Conservation (phyloP, 192 early-diverging fungal genomes). For the Rhizoclosmatium sp. region DNA sequence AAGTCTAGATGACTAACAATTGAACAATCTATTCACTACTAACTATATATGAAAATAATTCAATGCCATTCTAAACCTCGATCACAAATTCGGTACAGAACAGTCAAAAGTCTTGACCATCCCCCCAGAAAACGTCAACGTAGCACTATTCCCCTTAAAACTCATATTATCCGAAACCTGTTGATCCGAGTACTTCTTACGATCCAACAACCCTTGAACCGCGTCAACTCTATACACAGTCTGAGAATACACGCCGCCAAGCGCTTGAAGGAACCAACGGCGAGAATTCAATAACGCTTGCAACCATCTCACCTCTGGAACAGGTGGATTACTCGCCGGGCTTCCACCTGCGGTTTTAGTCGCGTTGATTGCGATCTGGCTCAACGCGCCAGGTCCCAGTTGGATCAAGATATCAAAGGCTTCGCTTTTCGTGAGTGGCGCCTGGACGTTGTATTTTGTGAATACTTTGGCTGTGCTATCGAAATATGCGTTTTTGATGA, state of each 20-base stretch:
- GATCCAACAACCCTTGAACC: neutral
- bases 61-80: no score
- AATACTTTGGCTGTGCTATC: neutral
- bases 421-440: neutral
- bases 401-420: slow-evolving; percentile 32
- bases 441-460: neutral
- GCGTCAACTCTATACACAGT: slow-evolving; percentile 23
- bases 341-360: neutral
- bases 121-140: neutral
- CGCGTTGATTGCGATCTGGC: neutral
- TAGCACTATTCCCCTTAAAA: neutral
- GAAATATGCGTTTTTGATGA: slow-evolving; percentile 1
- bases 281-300: neutral
- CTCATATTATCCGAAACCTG: neutral
- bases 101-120: no score
- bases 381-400: neutral
- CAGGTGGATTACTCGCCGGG: slow-evolving; percentile 1
- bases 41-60: no score
- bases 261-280: neutral
- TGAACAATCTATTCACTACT: no score
- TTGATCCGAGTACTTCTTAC: neutral
- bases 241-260: slow-evolving; percentile 31
- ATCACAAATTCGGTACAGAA: no score
- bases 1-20: no score
- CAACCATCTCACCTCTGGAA: neutral